phyloP scores from a whole-genome alignment of 1,139 yeast species.

The Kurtzmaniella quercitrusa region DNA sequence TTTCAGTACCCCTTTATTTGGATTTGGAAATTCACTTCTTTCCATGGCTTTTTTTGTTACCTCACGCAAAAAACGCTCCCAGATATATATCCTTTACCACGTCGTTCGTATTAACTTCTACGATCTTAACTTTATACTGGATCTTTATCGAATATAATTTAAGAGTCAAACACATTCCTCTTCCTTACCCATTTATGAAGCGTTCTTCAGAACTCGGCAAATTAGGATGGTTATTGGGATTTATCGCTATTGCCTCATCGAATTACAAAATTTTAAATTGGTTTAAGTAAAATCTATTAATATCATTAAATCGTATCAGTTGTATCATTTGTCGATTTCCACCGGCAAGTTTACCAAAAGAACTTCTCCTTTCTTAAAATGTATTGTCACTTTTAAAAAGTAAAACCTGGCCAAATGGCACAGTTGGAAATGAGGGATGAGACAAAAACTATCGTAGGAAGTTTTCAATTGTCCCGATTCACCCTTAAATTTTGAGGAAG shows the following conservation, averaged over 20 bases:
- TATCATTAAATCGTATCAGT: background rate
- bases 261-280: constrained; percentile 7
- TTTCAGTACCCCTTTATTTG: constrained; percentile 12
- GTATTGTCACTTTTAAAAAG: constrained; percentile 15
- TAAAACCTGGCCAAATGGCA: constrained; percentile 21
- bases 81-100: background rate
- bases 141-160: constrained; percentile 6
- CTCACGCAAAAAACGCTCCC: background rate
- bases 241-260: constrained; percentile 8
- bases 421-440: constrained; percentile 24
- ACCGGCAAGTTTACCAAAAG: constrained; percentile 18
- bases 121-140: constrained; percentile 8
- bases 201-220: constrained; percentile 8
- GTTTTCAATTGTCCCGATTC: background rate
- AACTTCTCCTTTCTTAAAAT: constrained; percentile 17
- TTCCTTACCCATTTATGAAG: constrained; percentile 20
- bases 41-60: constrained; percentile 10
- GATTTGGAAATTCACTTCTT: constrained; percentile 17
- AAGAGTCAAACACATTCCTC: constrained; percentile 3
- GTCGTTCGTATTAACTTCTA: constrained; percentile 4
- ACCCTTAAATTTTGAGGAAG: constrained; percentile 5
- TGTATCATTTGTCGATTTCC: constrained; percentile 9
- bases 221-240: constrained; percentile 9
- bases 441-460: constrained; percentile 14
- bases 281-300: background rate